Base-by-base conservation (phyloP, 2,329 filamentous ascomycete genomes). In the Cadophora luteo-olivacea region DNA sequence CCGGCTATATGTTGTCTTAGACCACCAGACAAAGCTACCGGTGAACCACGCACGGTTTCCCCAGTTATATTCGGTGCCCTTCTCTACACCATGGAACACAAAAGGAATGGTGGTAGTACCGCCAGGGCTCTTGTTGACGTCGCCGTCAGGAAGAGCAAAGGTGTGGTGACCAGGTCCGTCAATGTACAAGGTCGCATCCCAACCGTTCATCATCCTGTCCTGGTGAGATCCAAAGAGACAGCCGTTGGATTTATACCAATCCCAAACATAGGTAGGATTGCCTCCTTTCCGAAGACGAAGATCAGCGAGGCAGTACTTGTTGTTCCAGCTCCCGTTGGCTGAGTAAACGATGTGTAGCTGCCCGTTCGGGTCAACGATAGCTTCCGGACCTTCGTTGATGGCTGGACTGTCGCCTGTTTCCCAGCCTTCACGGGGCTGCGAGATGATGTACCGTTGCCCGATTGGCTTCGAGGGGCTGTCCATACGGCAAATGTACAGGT, bases 81-180 rank as follows among this genome's bases (percentile, higher is more conserved):
- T 63, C 41, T 63, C 24, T 12, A 63, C 61, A 33, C 61, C 61
- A 51, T 63, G 61, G 16, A 63, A 63, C 25, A 63, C 61, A 41
- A 63, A 63, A 22, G 61, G 61, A 38, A 63, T 63, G 4, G 24
- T 9, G 0, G 16, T 22, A n/a, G 61, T 63, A 2, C 61, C 61
- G 14, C 61, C 61, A 11, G 61, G 61, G 16, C 61, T 63, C n/a
- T 63, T 16, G 45, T 63, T 63, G 6, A 63, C 41, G 25, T 14
- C 61, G 16, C 61, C 61, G n/a, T 63, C n/a, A 25, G 45, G 1
- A 4, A 63, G 45, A 22, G 61, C 61, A 14, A 63, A 63, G 2
- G 61, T 63, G 25, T 63, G 61, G 14, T 63, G 61, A 5, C 61
- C 61, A 5, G 61, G 61, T 24, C 61, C 61, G 19, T 63, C 61